A percentile compares a stretch with the other conserved stretches of the same genome.
These are phyloP conservation scores for Didymella pinodella DNA, from an alignment of 2,329 filamentous ascomycete genomes.

Conservation along the genomic window DNA sequence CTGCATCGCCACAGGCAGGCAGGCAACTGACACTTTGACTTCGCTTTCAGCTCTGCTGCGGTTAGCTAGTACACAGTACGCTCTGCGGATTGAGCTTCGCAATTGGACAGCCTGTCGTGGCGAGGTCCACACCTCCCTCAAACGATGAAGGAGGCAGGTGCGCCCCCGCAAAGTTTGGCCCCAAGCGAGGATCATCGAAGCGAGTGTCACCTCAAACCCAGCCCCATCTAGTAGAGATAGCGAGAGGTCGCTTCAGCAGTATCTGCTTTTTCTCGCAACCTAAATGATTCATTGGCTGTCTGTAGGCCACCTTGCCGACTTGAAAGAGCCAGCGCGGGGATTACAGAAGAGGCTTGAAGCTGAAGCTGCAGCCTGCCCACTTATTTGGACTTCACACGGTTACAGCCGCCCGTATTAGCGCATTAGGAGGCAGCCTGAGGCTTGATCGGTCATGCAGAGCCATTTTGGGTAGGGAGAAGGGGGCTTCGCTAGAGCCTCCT, in stretches of 20 bases:
- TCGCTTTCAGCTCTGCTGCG: neutral
- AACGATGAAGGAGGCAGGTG: neutral
- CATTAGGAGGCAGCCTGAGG: neutral
- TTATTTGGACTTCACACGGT: neutral
- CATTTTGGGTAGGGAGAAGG: neutral
- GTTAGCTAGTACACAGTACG: neutral
- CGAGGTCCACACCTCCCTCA: neutral
- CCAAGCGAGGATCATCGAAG: neutral
- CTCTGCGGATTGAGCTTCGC: neutral
- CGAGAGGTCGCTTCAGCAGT: neutral
- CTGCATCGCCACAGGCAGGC: neutral
- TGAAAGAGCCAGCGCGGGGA: no score
- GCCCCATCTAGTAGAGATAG: neutral
- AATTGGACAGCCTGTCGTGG: neutral
- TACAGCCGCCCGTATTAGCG: neutral
- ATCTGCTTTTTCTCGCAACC: neutral
- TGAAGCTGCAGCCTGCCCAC: neutral
- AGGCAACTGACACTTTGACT: neutral
- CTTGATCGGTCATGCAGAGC: neutral
- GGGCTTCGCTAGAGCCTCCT: constrained; percentile 2
- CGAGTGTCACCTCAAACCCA: neutral
- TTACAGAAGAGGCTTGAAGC: neutral
- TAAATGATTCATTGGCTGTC: neutral
- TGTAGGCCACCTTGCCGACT: neutral
- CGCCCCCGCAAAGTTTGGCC: neutral